Conservation (phyloP, 2,329 filamentous ascomycete genomes). For the Stemphylium lycopersici region DNA sequence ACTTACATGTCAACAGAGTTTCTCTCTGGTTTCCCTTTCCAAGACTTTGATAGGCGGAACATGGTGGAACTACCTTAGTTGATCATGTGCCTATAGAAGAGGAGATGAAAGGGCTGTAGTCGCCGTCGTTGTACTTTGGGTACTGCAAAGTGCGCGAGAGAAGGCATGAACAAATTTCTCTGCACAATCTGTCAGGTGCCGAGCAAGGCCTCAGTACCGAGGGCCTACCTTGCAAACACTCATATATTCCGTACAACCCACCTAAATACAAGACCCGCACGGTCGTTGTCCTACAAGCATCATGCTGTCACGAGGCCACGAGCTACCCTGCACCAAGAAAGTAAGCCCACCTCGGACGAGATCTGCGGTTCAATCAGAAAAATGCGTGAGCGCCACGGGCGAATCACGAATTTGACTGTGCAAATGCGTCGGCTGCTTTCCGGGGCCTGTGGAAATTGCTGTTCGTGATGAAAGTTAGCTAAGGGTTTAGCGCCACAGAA, state of each 20-base stretch:
- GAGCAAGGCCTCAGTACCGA: constrained; percentile 7
- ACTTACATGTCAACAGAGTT: constrained; percentile 10
- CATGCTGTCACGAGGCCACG: constrained; percentile 4
- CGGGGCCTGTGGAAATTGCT: constrained; percentile 20
- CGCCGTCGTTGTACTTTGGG: neutral
- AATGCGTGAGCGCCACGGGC: constrained; percentile 3
- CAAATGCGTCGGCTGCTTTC: constrained; percentile 4
- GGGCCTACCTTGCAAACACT: constrained; percentile 8
- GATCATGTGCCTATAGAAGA: neutral
- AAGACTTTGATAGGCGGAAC: constrained; percentile 10
- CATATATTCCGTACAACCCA: constrained; percentile 14
- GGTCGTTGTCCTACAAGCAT: constrained; percentile 3
- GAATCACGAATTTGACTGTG: constrained; percentile 14
- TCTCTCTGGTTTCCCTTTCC: constrained; percentile 5
- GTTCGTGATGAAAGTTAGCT: constrained; percentile 2
- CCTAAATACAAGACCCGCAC: constrained; percentile 7
- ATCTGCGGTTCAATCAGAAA: constrained; percentile 12
- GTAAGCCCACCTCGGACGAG: neutral
- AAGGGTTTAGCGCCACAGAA: constrained; percentile 9
- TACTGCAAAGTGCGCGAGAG: neutral
- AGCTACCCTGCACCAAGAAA: constrained; percentile 3
- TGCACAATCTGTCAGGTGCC: neutral
- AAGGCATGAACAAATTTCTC: neutral
- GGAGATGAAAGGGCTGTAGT: neutral
- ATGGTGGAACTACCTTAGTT: neutral